These are phyloP conservation scores for Zizania latifolia DNA, from an alignment of 176 grass and related monocot species.

Conservation along the genomic window DNA sequence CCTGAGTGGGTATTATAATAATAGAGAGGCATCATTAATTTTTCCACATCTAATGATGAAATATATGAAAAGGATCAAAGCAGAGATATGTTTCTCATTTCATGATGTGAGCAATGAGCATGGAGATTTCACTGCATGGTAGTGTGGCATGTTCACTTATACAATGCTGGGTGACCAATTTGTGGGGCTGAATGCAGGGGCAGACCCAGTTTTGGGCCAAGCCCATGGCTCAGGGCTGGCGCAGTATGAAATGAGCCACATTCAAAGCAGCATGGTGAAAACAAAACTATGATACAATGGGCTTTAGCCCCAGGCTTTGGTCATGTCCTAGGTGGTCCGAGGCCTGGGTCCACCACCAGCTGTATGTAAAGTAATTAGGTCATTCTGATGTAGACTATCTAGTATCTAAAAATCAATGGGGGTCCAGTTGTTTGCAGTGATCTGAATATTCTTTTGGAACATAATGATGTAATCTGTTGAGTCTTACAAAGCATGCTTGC, in stretches of 20 bases:
- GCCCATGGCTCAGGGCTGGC: too few relatives aligned
- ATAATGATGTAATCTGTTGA: not conserved
- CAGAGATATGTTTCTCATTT: not conserved
- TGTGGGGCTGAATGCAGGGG: too few relatives aligned
- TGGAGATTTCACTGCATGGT: not conserved
- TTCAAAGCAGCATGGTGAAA: too few relatives aligned
- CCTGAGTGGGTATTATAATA: conserved; percentile 2
- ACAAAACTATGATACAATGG: too few relatives aligned
- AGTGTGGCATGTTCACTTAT: not conserved
- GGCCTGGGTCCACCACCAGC: too few relatives aligned
- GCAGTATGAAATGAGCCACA: too few relatives aligned
- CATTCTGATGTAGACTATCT: not conserved
- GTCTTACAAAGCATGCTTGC: not conserved
- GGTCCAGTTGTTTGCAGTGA: not conserved
- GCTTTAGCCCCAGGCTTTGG: too few relatives aligned
- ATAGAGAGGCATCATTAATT: not conserved
- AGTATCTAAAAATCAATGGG: not conserved
- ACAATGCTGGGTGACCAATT: not conserved
- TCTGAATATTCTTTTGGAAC: conserved; percentile 3
- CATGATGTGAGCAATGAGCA: not conserved
- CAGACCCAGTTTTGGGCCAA: too few relatives aligned
- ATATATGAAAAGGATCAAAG: not conserved
- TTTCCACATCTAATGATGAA: not conserved
- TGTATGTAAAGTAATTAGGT: not conserved
- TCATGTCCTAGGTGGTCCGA: too few relatives aligned